Percentiles rank a stretch among this genome's conserved stretches.
phyloP scores from a whole-genome alignment of 345 rosid species.

The Acer negundo region DNA sequence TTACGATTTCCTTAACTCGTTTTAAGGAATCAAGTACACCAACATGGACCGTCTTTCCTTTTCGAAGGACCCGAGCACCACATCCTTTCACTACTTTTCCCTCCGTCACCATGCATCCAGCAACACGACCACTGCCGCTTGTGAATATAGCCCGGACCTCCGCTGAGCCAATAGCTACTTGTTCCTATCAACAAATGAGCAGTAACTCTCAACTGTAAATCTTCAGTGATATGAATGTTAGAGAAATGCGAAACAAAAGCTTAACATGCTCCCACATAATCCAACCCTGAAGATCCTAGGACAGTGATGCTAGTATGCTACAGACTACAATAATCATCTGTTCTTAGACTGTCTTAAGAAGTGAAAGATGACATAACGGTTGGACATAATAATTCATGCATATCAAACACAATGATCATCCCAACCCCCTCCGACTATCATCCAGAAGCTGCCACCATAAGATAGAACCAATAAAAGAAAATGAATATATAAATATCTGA shows the following conservation, averaged over 20 bases:
- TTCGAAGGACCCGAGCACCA: conserved; percentile 76
- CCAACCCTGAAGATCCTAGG: background rate
- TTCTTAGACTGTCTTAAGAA: background rate
- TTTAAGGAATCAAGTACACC: conserved; percentile 84
- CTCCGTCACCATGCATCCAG: conserved; percentile 96
- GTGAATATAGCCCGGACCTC: conserved; percentile 89
- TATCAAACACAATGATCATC: background rate
- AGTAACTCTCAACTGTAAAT: conserved; percentile 31
- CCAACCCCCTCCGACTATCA: background rate
- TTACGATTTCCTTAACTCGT: conserved; percentile 86
- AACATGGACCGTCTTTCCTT: conserved; percentile 59
- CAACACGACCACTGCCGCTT: conserved; percentile 98
- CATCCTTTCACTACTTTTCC: conserved; percentile 87
- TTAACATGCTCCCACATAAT: background rate
- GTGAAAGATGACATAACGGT: background rate
- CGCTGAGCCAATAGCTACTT: conserved; percentile 80
- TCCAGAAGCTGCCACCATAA: background rate
- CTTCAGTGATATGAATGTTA: conserved; percentile 9
- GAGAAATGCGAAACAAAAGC: background rate
- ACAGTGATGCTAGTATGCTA: background rate
- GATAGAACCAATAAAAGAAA: background rate
- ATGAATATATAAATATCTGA: background rate
- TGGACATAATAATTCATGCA: background rate
- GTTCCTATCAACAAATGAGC: conserved; percentile 56
- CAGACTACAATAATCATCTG: background rate